A percentile compares a stretch with the other conserved stretches of the same genome.
Conservation (phyloP, 164 flowering plant genomes). For the Magnolia changhungtana region DNA sequence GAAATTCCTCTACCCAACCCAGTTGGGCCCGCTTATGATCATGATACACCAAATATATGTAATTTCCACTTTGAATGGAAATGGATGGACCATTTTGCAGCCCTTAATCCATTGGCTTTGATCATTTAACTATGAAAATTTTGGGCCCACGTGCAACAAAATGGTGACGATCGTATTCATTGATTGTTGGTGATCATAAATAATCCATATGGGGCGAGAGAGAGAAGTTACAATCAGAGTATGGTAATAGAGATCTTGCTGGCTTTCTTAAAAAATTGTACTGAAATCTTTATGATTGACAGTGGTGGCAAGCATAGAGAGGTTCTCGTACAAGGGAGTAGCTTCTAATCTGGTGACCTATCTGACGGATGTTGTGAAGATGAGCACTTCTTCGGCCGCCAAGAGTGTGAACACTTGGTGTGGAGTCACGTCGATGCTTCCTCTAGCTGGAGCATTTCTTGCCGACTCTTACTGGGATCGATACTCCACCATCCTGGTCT, state of each 20-base stretch:
- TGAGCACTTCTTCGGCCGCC: slow-evolving; percentile 85
- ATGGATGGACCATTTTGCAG: too few species aligned
- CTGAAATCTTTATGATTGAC: not conserved
- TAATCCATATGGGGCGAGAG: too few species aligned
- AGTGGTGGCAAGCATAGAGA: slow-evolving; percentile 91
- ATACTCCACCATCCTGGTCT: slow-evolving; percentile 57
- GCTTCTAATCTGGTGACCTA: slow-evolving; percentile 84
- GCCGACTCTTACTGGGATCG: slow-evolving; percentile 77
- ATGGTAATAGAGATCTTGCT: too few species aligned
- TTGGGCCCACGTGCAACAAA: too few species aligned
- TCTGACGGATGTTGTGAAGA: slow-evolving; percentile 62
- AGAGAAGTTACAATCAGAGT: too few species aligned
- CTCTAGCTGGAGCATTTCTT: slow-evolving; percentile 66
- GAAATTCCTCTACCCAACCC: not conserved
- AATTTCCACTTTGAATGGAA: too few species aligned
- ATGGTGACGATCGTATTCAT: too few species aligned
- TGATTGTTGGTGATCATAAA: too few species aligned
- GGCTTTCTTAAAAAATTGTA: not conserved
- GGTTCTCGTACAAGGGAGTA: slow-evolving; percentile 96
- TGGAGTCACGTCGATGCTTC: slow-evolving; percentile 77
- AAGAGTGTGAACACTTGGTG: slow-evolving; percentile 80
- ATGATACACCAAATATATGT: too few species aligned
- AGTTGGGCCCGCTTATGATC: not conserved
- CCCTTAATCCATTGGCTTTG: too few species aligned
- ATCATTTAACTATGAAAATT: too few species aligned